These are phyloP conservation scores for Corynascus novoguineensis DNA, from an alignment of 495 filamentous ascomycete genomes.

Conservation along the genomic window DNA sequence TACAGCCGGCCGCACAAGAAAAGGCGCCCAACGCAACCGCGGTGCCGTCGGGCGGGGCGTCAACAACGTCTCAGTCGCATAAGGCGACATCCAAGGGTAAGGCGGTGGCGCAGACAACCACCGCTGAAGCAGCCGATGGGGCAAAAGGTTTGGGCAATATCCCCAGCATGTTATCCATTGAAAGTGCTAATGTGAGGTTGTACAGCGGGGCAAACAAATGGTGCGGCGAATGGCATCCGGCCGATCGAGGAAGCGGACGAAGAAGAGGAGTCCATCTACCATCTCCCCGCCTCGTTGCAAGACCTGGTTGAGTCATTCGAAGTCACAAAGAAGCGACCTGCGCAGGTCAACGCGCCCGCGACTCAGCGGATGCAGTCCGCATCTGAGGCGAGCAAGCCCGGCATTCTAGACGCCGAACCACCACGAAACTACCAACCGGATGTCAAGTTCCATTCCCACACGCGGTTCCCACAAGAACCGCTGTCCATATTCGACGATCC, in stretches of 20 bases:
- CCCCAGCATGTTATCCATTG: neutral
- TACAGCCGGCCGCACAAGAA: slow-evolving; percentile 39
- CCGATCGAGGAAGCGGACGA: slow-evolving; percentile 42
- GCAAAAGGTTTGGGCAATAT: slow-evolving; percentile 15
- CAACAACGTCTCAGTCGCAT: slow-evolving; percentile 17
- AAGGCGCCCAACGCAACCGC: slow-evolving; percentile 25
- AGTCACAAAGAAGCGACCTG: slow-evolving; percentile 62
- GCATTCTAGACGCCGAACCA: slow-evolving; percentile 70
- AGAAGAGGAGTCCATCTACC: slow-evolving; percentile 82
- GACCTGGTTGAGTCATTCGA: slow-evolving; percentile 90
- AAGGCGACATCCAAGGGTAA: slow-evolving; percentile 37
- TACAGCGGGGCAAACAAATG: slow-evolving; percentile 48
- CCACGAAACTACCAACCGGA: slow-evolving; percentile 80
- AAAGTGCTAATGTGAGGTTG: slow-evolving; percentile 20
- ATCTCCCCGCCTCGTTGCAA: slow-evolving; percentile 83
- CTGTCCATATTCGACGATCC: slow-evolving; percentile 87
- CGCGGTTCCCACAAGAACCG: slow-evolving; percentile 88
- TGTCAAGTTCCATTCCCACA: slow-evolving; percentile 68
- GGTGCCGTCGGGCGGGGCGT: slow-evolving; percentile 20
- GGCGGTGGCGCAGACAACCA: slow-evolving; percentile 26
- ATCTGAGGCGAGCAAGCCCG: slow-evolving; percentile 66
- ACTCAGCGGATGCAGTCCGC: slow-evolving; percentile 64
- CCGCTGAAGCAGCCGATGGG: slow-evolving; percentile 15
- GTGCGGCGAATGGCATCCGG: slow-evolving; percentile 47
- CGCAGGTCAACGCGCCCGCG: slow-evolving; percentile 53